Base-by-base conservation (phyloP, 345 rosid genomes). In the Sisymbrium altissimum region DNA sequence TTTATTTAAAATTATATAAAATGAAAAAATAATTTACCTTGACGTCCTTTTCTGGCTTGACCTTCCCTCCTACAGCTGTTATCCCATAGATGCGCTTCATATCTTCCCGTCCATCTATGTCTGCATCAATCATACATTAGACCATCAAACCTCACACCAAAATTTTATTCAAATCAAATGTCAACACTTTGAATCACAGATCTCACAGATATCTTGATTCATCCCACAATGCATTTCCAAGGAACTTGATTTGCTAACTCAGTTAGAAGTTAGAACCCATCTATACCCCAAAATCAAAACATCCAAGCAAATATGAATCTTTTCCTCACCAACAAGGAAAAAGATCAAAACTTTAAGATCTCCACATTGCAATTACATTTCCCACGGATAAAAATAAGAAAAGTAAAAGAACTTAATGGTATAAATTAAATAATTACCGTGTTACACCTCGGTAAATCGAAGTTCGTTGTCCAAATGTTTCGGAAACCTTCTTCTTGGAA, bases 21-120 rank as follows among this genome's bases (percentile, higher is more conserved):
- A 35, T 19, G 33, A 44, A 12, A 36, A 18, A 1, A 33, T 0
- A 4, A 35, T 45, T 23, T 53, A 90, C 98, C 98, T 86, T 94
- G 98, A 86, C 97, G 98, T 70, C 98, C 98, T 82, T 94, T 94
- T 71, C 98, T 86, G 4, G 96, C 98, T 77, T 91, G 97, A 75
- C 98, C 96, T 75, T 94, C 98, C 69, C 98, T 86, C 75, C 91
- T 89, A 81, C 95, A 91, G 93, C 96, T 94, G 84, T 91, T 94
- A 73, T 94, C 98, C 98, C 98, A 94, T 2, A 94, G 96, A 82
- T 91, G 96, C 38, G 98, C 98, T 80, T 93, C 98, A 69, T 87
- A 91, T 87, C 98, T 86, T 9, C 98, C 98, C 58, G 98, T 93
- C 97, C 97, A 89, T 78, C 97, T 77, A 67, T 91, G 97, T 71